These are phyloP conservation scores for Malus hybrid DNA, from an alignment of 331 rosid species.

Conservation along the genomic window DNA sequence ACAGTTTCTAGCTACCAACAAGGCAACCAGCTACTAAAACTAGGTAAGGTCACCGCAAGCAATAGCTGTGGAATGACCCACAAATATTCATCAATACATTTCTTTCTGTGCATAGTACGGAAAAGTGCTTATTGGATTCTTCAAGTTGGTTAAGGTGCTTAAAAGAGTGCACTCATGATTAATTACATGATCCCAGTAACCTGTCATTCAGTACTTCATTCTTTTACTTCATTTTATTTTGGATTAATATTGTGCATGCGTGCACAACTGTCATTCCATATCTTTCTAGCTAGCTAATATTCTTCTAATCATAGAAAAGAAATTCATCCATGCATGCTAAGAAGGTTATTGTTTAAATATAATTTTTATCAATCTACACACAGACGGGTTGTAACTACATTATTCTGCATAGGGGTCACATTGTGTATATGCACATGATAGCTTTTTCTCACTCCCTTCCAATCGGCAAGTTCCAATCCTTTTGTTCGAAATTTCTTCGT, in stretches of 20 bases:
- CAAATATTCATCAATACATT: constrained; percentile 24
- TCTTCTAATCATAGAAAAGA: background rate
- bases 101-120: constrained; percentile 39
- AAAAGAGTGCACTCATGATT: background rate
- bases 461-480: no score
- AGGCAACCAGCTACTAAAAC: background rate
- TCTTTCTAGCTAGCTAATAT: background rate
- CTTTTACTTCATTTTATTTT: background rate
- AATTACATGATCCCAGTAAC: background rate
- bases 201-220: background rate
- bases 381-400: no score
- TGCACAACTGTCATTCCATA: background rate
- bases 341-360: background rate
- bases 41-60: background rate
- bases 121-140: background rate
- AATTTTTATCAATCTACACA: background rate
- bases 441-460: background rate
- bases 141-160: constrained; percentile 3
- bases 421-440: background rate
- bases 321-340: background rate
- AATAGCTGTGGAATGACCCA: background rate
- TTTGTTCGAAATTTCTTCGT: no score
- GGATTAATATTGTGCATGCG: background rate
- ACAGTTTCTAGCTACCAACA: no score
- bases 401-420: no score